Evolutionary conservation across 805 yeast genomes (phyloP), one percentile per base, ranked within the genome.

Genomic region (Grigorovia transvaalensis): DNA sequence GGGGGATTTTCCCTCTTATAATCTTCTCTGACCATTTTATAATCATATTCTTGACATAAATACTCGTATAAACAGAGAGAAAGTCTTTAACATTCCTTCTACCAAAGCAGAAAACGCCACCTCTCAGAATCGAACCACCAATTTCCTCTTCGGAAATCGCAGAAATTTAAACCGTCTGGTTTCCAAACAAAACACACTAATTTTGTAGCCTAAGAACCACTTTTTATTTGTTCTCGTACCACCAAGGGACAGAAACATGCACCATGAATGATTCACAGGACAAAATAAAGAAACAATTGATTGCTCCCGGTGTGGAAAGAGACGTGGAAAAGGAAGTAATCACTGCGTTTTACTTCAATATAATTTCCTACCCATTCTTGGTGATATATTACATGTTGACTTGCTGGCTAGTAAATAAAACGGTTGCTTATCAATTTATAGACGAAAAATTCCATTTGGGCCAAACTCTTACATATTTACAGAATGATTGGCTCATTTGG

Each of bases 371-470:
- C 55, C 71, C 72, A 1, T 9, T 64, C 0, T 49, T 68, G 19
- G 19, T 63, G 2, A 23, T 70, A 11, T 56, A 58, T 29, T 69
- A 65, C 38, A 38, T 56, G 2, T 23, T 56, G 6, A 56, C 69
- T 17, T 69, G 71, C 13, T 59, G 57, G 48, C 55, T 54, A 19
- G 51, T 69, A 2, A 62, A 70, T 3, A 56, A 52, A 29, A 61
- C 61, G 11, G 63, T 67, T 1, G 66, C 71, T 5, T 65, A 63
- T 20, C 60, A 58, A 18, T 72, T 71, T 55, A 73, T 73, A 11
- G 72, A 93, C 70, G 99, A 93, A 66, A 73, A 78, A 12, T 91
- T 91, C 68, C 99, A 93, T 64, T 74, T 87, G 20, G 80, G 81
- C 8, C 98, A 93, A 72, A 81, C 95, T 7, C 74, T 79, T 53